Evolutionary conservation across 1,139 yeast species (phyloP).

Genomic region (Pichia sp.): DNA sequence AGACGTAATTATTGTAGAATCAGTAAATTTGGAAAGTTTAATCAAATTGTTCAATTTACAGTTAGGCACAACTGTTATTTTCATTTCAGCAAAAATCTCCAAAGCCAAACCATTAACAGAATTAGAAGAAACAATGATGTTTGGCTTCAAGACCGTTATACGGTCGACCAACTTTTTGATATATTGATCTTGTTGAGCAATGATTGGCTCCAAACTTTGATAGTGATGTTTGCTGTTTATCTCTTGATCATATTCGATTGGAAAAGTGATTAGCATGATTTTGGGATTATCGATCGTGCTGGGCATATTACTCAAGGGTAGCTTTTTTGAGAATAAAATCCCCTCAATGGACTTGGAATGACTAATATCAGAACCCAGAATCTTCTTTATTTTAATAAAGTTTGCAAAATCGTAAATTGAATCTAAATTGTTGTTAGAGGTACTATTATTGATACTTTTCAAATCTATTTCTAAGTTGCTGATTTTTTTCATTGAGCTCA

Average conservation of each 20-base stretch:
- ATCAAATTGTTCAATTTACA: slow-evolving; percentile 79
- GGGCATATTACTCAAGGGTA: slow-evolving; percentile 81
- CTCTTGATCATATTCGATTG: slow-evolving; percentile 75
- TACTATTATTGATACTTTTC: slow-evolving; percentile 15
- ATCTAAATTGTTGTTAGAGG: slow-evolving; percentile 16
- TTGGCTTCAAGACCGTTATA: slow-evolving; percentile 70
- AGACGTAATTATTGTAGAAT: slow-evolving; percentile 69
- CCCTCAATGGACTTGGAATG: slow-evolving; percentile 70
- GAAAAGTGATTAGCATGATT: slow-evolving; percentile 79
- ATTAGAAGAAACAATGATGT: slow-evolving; percentile 71
- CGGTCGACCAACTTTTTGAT: slow-evolving; percentile 75
- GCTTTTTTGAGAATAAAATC: slow-evolving; percentile 71
- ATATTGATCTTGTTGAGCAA: slow-evolving; percentile 85
- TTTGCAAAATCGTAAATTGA: slow-evolving; percentile 81
- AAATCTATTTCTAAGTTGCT: slow-evolving; percentile 47
- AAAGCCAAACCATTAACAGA: slow-evolving; percentile 81
- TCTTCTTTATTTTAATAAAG: slow-evolving; percentile 77
- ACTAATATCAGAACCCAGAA: slow-evolving; percentile 52
- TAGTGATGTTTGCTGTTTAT: slow-evolving; percentile 14
- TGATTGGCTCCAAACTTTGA: slow-evolving; percentile 41
- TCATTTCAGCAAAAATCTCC: slow-evolving; percentile 60
- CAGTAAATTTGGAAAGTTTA: slow-evolving; percentile 70
- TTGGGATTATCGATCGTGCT: slow-evolving; percentile 54
- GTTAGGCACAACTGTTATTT: slow-evolving; percentile 70
- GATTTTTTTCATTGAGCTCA: slow-evolving; percentile 35